Conservation (phyloP, 176 grass and related monocot species). For the Carex littledalei region DNA sequence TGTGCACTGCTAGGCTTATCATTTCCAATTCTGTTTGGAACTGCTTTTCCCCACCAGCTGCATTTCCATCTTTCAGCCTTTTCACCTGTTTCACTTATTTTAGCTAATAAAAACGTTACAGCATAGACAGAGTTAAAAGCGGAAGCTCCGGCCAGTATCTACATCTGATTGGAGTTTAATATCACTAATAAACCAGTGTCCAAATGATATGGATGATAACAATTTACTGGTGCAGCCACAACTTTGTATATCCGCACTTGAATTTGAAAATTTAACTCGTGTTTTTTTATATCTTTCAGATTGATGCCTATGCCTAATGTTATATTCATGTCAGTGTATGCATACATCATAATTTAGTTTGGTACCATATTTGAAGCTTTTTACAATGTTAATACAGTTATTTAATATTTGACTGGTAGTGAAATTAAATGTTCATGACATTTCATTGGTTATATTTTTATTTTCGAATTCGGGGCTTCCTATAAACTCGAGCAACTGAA, state of each 20-base stretch:
- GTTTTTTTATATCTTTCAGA: background rate
- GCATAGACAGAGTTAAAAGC: background rate
- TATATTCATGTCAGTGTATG: background rate
- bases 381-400: background rate
- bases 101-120: background rate
- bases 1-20: slow-evolving; percentile 79
- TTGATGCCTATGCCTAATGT: background rate
- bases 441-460: background rate
- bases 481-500: background rate
- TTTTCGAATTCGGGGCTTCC: background rate
- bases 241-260: background rate
- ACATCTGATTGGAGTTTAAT: background rate
- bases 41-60: slow-evolving; percentile 55
- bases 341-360: background rate
- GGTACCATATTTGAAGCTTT: background rate
- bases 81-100: slow-evolving; percentile 30
- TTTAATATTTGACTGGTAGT: background rate
- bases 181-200: background rate
- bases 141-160: background rate
- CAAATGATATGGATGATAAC: background rate
- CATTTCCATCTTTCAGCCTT: slow-evolving; percentile 77
- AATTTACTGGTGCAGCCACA: background rate
- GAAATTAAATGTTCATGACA: background rate
- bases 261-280: background rate
- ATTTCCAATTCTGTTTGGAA: slow-evolving; percentile 85